Evolutionary conservation across 257 asterid species (phyloP).

Genomic region (Linaria vulgaris): DNA sequence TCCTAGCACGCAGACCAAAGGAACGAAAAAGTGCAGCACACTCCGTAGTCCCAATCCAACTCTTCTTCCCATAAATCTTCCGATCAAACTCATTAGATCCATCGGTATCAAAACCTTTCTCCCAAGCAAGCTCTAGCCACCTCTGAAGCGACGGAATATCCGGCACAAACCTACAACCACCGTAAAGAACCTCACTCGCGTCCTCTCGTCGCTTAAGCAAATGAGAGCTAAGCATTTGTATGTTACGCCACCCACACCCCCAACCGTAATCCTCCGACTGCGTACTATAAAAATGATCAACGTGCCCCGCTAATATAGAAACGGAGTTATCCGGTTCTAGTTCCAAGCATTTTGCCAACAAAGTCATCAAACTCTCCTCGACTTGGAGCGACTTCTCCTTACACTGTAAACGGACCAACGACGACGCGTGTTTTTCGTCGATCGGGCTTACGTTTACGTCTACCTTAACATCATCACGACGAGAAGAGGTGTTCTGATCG

Average conservation of each 20-base stretch:
- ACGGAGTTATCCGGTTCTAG: conserved; percentile 45
- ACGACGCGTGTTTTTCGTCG: conserved; percentile 29
- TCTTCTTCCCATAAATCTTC: conserved; percentile 59
- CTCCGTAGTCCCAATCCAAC: conserved; percentile 91
- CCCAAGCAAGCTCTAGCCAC: conserved; percentile 95
- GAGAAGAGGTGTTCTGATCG: conserved; percentile 38
- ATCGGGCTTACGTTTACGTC: conserved; percentile 17
- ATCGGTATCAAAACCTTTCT: conserved; percentile 63
- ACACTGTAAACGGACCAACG: conserved; percentile 40
- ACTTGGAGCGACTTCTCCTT: conserved; percentile 43
- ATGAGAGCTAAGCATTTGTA: conserved; percentile 93
- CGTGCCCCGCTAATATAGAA: conserved; percentile 58
- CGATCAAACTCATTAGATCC: conserved; percentile 68
- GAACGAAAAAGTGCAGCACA: conserved; percentile 89
- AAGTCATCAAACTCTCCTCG: conserved; percentile 53
- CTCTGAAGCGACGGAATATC: conserved; percentile 67
- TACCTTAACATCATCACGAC: conserved; percentile 25
- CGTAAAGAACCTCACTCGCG: conserved; percentile 56
- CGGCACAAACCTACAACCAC: conserved; percentile 84
- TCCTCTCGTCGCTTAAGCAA: conserved; percentile 63
- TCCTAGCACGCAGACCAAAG: conserved; percentile 79
- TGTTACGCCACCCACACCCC: conserved; percentile 99
- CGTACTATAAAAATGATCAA: conserved; percentile 75
- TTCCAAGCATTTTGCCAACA: conserved; percentile 65
- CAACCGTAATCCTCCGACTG: conserved; percentile 67